Base-by-base conservation (phyloP, 2,329 filamentous ascomycete genomes). In the Curvularia sp. region DNA sequence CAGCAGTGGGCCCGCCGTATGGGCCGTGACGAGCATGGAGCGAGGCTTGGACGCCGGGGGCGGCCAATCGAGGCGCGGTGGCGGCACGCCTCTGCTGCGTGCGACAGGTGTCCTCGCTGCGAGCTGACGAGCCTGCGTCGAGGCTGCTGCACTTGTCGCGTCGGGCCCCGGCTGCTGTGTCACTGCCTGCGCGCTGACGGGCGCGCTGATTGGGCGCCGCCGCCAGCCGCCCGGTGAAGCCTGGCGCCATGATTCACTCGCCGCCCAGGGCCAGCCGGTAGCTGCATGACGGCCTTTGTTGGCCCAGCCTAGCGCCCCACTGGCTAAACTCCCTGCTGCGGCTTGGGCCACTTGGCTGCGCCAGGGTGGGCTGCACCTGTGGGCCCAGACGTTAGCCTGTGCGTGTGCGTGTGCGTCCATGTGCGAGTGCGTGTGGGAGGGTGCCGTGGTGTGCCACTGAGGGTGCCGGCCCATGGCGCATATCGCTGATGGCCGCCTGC, bases 91-190 rank as follows among this genome's bases (percentile, higher is more conserved):
- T 20, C 6, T 10, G 28, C 7, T 10, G 28, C 28, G 28, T 28
- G 44, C 44, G 58, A 59, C 57, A 64, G 53, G 59, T 67, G 62
- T 65, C 59, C 64, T 64, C 55, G 51, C 54, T 63, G 58, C 61
- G 48, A 35, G 61, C 67, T 67, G 67, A 66, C 61, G 59, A 71
- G 65, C 60, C 66, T 61, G 61, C 60, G 58, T 70, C 65, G 60
- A 71, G 62, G 64, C 64, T 71, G 70, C 66, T 70, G 66, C 68
- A 69, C 55, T 65, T 64, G 61, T 66, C 63, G 68, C 69, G 59
- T 71, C 69, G 67, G 68, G 66, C 64, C 62, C 65, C 59, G 58
- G 62, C 39, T 51, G 60, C 44, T 71, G 69, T 69, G 69, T 70
- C 64, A 69, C 67, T 48, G 39, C 60, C 57, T 26, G 47, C 54